Conservation (phyloP, 2,329 filamentous ascomycete species). For the Diaporthe helianthi region DNA sequence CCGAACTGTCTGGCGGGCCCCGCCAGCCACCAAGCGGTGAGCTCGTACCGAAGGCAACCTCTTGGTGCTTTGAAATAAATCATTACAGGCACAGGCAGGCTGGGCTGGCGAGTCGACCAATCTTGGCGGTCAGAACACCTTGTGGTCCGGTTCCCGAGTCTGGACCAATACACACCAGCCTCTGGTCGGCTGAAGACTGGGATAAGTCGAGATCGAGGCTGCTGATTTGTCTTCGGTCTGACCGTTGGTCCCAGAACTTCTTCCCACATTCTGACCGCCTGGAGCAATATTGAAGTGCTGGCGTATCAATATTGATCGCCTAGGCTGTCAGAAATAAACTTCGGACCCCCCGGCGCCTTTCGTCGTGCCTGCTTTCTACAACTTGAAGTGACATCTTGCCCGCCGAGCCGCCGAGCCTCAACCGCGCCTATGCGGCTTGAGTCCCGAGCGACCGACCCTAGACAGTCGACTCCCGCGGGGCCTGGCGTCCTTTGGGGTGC, state of each 20-base stretch:
- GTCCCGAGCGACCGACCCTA: neutral
- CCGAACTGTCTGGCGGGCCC: neutral
- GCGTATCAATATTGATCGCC: constrained; percentile 6
- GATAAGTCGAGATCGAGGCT: neutral
- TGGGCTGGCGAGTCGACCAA: neutral
- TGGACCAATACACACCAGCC: neutral
- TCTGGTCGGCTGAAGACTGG: constrained; percentile 8
- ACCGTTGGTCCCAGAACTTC: neutral
- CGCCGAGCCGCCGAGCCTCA: constrained; percentile 9
- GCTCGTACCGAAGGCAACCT: neutral
- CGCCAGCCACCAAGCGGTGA: constrained; percentile 17
- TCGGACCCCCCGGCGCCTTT: constrained; percentile 13
- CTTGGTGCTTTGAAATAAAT: neutral
- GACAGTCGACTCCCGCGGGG: neutral
- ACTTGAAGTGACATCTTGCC: neutral
- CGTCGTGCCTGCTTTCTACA: too few species aligned
- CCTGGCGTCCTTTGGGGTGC: neutral
- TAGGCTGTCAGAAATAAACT: constrained; percentile 1
- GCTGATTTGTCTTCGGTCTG: constrained; percentile 17
- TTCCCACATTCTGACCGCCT: constrained; percentile 21
- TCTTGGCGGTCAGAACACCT: constrained; percentile 5
- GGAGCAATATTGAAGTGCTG: too few species aligned
- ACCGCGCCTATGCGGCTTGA: neutral
- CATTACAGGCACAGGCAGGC: neutral
- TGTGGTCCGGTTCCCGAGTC: constrained; percentile 8